Evolutionary conservation across 2,329 filamentous ascomycete genomes (phyloP).

Genomic region (Graphilbum fragrans): DNA sequence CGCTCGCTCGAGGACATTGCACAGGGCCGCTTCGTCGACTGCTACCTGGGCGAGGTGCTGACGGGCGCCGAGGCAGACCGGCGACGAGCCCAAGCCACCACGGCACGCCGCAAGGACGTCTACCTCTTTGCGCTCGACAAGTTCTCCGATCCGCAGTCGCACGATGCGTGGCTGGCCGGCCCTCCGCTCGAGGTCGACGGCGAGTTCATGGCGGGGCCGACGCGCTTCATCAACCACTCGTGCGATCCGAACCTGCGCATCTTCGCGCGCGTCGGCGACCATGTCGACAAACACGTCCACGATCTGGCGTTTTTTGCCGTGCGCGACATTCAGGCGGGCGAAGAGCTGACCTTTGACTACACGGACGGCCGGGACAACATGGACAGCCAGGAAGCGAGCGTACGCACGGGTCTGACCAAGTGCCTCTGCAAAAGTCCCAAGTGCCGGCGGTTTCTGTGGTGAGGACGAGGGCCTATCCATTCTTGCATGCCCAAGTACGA

Average conservation of each 20-base stretch:
- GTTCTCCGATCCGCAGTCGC: constrained; percentile 47
- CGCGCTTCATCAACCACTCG: constrained; percentile 73
- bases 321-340: constrained; percentile 47
- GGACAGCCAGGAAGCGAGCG: background rate
- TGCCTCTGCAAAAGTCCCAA: constrained; percentile 53
- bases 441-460: constrained; percentile 63
- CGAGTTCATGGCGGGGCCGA: constrained; percentile 66
- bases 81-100: constrained; percentile 44
- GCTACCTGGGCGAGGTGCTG: constrained; percentile 63
- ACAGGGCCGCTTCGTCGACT: constrained; percentile 67
- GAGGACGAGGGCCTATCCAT: background rate
- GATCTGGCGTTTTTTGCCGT: constrained; percentile 68
- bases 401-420: constrained; percentile 35
- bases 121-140: constrained; percentile 79
- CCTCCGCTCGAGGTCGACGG: constrained; percentile 53
- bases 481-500: too few relatives aligned
- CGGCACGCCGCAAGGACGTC: constrained; percentile 55
- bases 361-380: constrained; percentile 45
- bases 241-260: constrained; percentile 71
- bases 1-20: constrained; percentile 51
- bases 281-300: constrained; percentile 61
- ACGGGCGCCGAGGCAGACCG: constrained; percentile 50
- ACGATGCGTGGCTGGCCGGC: constrained; percentile 42
- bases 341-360: constrained; percentile 74
- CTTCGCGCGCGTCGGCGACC: constrained; percentile 68